Conservation (phyloP, 164 flowering plant species). For the Houttuynia cordata region DNA sequence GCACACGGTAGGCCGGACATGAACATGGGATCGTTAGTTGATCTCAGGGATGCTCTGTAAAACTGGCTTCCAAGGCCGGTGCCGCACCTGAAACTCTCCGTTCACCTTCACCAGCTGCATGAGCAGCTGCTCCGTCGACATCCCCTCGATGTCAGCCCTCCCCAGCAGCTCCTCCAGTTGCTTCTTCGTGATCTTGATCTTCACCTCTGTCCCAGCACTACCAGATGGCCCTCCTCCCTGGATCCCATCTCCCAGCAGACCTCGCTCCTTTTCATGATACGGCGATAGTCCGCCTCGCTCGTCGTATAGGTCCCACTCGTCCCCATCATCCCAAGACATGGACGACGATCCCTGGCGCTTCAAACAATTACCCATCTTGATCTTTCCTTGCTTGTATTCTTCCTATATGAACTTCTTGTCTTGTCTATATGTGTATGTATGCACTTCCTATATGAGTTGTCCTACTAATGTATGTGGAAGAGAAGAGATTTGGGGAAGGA, state of each 20-base stretch:
- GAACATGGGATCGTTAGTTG: not conserved
- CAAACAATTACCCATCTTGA: slow-evolving; percentile 3
- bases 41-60: slow-evolving; percentile 37
- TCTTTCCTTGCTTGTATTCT: not conserved
- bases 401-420: too few species aligned
- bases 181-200: slow-evolving; percentile 8
- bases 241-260: not conserved
- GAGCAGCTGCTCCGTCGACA: slow-evolving; percentile 2
- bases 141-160: slow-evolving; percentile 1
- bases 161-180: slow-evolving; percentile 6
- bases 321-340: not conserved
- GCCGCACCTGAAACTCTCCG: slow-evolving; percentile 7
- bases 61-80: slow-evolving; percentile 33
- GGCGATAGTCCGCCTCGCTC: not conserved
- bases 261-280: not conserved
- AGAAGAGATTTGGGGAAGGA: not conserved
- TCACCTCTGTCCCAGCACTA: not conserved
- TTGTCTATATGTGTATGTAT: too few species aligned
- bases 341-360: not conserved
- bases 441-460: too few species aligned
- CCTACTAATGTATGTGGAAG: not conserved
- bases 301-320: slow-evolving; percentile 2
- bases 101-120: not conserved
- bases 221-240: not conserved
- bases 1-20: not conserved